Base-by-base conservation (phyloP, 495 filamentous ascomycete species). In the Acidiella bohemica region DNA sequence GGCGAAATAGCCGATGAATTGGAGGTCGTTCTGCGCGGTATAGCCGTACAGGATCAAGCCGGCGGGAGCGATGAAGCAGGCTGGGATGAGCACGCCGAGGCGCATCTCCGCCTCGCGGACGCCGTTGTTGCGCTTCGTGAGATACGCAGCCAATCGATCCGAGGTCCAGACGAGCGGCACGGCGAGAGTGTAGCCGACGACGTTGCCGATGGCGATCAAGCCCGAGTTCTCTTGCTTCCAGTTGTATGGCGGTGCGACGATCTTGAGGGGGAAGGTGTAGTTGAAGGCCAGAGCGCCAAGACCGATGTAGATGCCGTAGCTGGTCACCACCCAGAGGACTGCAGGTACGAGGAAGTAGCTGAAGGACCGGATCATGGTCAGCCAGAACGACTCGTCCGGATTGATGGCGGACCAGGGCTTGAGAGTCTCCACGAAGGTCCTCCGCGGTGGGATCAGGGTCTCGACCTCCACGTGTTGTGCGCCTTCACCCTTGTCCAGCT, bases 221-320 rank as follows among this genome's bases (percentile, higher is more conserved):
- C 49, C 49, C 10, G 49, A 16, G 26, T 41, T 52, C 17, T 41
- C 34, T 26, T 29, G 20, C 27, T 24, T 26, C 49, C 49, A 52
- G 18, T 36, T 41, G 44, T 52, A 52, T 17, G 49, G 49, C 16
- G 49, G 44, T 20, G 20, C 21, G 7, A 48, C 37, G 18, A 52
- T 48, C 12, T 26, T 43, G 14, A 38, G 20, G 9, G 49, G 49
- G 33, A 52, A 52, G 25, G 49, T 52, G 35, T 44, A 52, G 35
- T 52, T 52, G 36, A 52, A 52, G 4, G 36, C 44, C n/a, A 52
- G 36, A n/a, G 49, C 49, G 24, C 49, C 49, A 21, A 52, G 40
- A 4, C 49, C 49, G 18, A 52, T 52, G 37, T 52, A 48, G 18
- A 52, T 52, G n/a, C 49, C 49, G 27, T 37, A 37, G 18, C 29